phyloP scores from a whole-genome alignment of 768 basidiomycete species.

The Mycena polygramma region DNA sequence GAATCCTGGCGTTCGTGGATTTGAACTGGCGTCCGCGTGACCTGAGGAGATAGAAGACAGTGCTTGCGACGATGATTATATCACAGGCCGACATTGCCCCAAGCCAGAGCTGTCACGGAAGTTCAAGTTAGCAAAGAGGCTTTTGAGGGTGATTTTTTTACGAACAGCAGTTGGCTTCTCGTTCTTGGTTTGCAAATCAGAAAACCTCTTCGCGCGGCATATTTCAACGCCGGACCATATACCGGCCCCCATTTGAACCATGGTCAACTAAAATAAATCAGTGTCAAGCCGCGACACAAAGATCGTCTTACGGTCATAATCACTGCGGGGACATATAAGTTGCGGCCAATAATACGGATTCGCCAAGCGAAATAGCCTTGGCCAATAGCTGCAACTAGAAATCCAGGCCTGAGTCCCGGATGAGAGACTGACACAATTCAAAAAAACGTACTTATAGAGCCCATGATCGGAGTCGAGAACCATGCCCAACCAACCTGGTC shows the following conservation, averaged over 20 bases:
- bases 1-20: slow-evolving; percentile 2
- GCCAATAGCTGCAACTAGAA: slow-evolving; percentile 33
- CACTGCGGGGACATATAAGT: background rate
- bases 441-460: slow-evolving; percentile 31
- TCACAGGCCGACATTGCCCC: slow-evolving; percentile 22
- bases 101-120: slow-evolving; percentile 22
- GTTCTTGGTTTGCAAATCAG: slow-evolving; percentile 3
- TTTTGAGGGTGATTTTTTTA: background rate
- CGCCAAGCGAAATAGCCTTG: slow-evolving; percentile 41
- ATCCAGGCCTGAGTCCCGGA: background rate
- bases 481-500: slow-evolving; percentile 39
- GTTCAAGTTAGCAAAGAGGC: background rate
- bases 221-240: slow-evolving; percentile 21
- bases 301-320: background rate
- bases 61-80: slow-evolving; percentile 19
- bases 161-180: slow-evolving; percentile 5
- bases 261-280: background rate
- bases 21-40: background rate
- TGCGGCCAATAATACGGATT: slow-evolving; percentile 31
- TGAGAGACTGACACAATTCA: background rate
- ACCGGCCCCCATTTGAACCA: slow-evolving; percentile 8
- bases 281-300: background rate
- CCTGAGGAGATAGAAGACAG: slow-evolving; percentile 8
- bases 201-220: slow-evolving; percentile 7
- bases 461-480: slow-evolving; percentile 37